Conservation (phyloP, 345 rosid genomes). For the Mallotus nudiflorus region DNA sequence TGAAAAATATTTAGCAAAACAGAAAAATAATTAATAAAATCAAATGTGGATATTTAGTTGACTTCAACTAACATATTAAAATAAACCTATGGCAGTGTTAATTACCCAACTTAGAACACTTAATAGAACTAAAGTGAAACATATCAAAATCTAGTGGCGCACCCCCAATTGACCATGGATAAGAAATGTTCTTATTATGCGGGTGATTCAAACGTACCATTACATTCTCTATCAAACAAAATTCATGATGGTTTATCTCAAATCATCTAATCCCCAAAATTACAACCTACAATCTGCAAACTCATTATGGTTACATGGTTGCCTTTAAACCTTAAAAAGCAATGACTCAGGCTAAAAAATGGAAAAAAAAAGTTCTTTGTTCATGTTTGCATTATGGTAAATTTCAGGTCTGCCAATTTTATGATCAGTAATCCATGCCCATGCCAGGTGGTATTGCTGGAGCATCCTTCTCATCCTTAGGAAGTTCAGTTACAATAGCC, state of each 20-base stretch:
- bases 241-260: background rate
- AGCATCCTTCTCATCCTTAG: constrained; percentile 71
- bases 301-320: constrained; percentile 10
- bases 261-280: constrained; percentile 4
- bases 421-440: constrained; percentile 82
- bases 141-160: too few relatives aligned
- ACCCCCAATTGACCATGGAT: background rate
- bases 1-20: too few relatives aligned
- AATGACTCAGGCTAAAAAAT: background rate
- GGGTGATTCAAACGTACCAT: background rate
- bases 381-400: background rate
- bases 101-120: too few relatives aligned
- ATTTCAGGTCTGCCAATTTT: background rate
- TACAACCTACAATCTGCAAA: constrained; percentile 11
- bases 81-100: too few relatives aligned
- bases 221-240: constrained; percentile 1
- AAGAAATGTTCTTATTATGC: background rate
- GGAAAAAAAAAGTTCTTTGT: background rate
- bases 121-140: too few relatives aligned
- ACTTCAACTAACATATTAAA: too few relatives aligned
- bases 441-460: constrained; percentile 68
- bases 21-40: too few relatives aligned
- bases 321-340: background rate
- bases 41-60: too few relatives aligned
- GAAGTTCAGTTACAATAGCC: constrained; percentile 80